A percentile compares a stretch with the other conserved stretches of the same genome.
phyloP scores from a whole-genome alignment of 1,139 yeast genomes.

The Debaryomyces subglobosus region DNA sequence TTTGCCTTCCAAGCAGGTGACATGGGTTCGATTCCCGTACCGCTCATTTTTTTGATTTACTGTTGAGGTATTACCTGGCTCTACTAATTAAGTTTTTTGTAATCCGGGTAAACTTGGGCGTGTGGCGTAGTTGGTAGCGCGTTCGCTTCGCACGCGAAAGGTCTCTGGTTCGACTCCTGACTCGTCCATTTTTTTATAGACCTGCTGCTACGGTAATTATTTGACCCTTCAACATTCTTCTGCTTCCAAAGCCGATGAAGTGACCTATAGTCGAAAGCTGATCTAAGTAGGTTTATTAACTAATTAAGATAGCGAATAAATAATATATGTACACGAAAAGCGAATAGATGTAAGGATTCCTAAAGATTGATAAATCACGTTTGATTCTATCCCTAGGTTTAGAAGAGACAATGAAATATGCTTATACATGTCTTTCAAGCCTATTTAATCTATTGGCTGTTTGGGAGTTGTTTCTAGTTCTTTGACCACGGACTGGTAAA shows the following conservation, averaged over 20 bases:
- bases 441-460: slow-evolving; percentile 88
- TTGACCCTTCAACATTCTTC: not conserved
- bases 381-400: not conserved
- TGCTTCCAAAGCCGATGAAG: not conserved
- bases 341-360: not conserved
- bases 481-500: slow-evolving; percentile 92
- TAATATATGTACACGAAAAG: not conserved
- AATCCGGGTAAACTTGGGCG: slow-evolving; percentile 50
- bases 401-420: too few relatives aligned
- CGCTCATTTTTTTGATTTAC: slow-evolving; percentile 62
- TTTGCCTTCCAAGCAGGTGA: slow-evolving; percentile 80
- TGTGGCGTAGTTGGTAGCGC: slow-evolving; percentile 95
- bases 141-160: slow-evolving; percentile 89
- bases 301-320: not conserved
- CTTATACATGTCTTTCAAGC: slow-evolving; percentile 53
- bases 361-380: not conserved
- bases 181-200: slow-evolving; percentile 62
- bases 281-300: not conserved
- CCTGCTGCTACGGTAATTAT: not conserved
- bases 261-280: too few relatives aligned
- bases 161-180: slow-evolving; percentile 90
- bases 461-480: slow-evolving; percentile 85
- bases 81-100: not conserved
- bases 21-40: slow-evolving; percentile 85
- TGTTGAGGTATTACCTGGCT: too few relatives aligned